Percentiles rank a stretch among this genome's conserved stretches.
These are phyloP conservation scores for Metschnikowia arizonensis DNA, from an alignment of 805 yeast species.

Conservation along the genomic window DNA sequence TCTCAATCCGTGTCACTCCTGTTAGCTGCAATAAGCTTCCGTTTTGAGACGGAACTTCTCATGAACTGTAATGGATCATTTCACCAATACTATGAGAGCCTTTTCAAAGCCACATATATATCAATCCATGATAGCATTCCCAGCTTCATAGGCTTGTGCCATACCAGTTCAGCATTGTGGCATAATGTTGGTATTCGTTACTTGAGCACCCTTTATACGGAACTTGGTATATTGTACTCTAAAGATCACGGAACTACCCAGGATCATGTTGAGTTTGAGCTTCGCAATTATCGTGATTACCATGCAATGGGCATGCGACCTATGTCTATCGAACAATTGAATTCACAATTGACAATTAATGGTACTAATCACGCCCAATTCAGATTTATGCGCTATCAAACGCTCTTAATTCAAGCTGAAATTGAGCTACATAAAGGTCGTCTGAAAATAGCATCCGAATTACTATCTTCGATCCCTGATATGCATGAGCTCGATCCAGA, in stretches of 20 bases:
- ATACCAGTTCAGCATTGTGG: slow-evolving; percentile 47
- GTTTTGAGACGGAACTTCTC: slow-evolving; percentile 56
- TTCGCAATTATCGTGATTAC: slow-evolving; percentile 38
- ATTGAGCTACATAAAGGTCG: slow-evolving; percentile 38
- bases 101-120: slow-evolving; percentile 53
- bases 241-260: slow-evolving; percentile 19
- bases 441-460: slow-evolving; percentile 28
- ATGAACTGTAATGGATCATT: slow-evolving; percentile 50
- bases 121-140: slow-evolving; percentile 46
- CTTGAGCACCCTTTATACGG: slow-evolving; percentile 46
- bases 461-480: slow-evolving; percentile 32
- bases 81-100: slow-evolving; percentile 47
- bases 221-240: slow-evolving; percentile 42
- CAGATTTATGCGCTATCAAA: slow-evolving; percentile 39
- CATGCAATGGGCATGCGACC: slow-evolving; percentile 6
- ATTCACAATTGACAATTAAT: not conserved
- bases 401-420: slow-evolving; percentile 37
- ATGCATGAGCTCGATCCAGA: slow-evolving; percentile 11
- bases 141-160: slow-evolving; percentile 45
- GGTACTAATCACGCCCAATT: slow-evolving; percentile 31
- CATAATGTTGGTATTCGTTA: slow-evolving; percentile 45
- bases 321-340: not conserved
- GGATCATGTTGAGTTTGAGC: slow-evolving; percentile 19
- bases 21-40: slow-evolving; percentile 58
- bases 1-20: slow-evolving; percentile 47